A percentile compares a stretch with the other conserved stretches of the same genome.
Conservation (phyloP, 2,329 filamentous ascomycete species). For the Tothia fuscella region DNA sequence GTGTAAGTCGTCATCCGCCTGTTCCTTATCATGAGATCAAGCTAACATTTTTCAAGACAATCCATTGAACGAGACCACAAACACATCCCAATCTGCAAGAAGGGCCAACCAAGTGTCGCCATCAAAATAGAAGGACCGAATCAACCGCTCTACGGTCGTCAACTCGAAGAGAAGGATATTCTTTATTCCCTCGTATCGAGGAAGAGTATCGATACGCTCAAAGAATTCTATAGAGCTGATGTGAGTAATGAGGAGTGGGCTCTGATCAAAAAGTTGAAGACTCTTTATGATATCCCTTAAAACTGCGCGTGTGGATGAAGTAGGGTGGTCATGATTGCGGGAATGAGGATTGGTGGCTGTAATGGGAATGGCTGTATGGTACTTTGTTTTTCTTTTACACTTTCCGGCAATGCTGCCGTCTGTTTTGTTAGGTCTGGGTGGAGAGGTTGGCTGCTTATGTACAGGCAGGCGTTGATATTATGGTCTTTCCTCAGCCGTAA, state of each 20-base stretch:
- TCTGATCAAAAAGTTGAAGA: constrained; percentile 90
- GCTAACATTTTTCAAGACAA: constrained; percentile 43
- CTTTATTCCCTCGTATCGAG: constrained; percentile 84
- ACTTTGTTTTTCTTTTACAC: too few species aligned
- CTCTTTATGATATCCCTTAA: constrained; percentile 75
- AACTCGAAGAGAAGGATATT: constrained; percentile 80
- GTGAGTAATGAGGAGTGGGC: constrained; percentile 89
- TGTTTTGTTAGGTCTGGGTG: too few species aligned
- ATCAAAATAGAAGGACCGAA: constrained; percentile 93
- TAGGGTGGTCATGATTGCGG: too few species aligned
- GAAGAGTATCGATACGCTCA: constrained; percentile 82
- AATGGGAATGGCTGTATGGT: too few species aligned
- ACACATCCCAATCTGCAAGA: constrained; percentile 81
- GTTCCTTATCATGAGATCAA: neutral
- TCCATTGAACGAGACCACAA: constrained; percentile 98
- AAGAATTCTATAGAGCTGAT: constrained; percentile 86
- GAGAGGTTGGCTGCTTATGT: too few species aligned
- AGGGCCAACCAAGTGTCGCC: constrained; percentile 91
- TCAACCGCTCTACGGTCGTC: constrained; percentile 88
- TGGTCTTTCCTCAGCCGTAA: too few species aligned
- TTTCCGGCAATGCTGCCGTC: too few species aligned
- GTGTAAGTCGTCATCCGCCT: constrained; percentile 53
- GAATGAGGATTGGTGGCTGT: too few species aligned
- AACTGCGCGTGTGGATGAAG: too few species aligned
- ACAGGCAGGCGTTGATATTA: too few species aligned